phyloP scores from a whole-genome alignment of 495 filamentous ascomycete genomes.

The Daldinia loculata region DNA sequence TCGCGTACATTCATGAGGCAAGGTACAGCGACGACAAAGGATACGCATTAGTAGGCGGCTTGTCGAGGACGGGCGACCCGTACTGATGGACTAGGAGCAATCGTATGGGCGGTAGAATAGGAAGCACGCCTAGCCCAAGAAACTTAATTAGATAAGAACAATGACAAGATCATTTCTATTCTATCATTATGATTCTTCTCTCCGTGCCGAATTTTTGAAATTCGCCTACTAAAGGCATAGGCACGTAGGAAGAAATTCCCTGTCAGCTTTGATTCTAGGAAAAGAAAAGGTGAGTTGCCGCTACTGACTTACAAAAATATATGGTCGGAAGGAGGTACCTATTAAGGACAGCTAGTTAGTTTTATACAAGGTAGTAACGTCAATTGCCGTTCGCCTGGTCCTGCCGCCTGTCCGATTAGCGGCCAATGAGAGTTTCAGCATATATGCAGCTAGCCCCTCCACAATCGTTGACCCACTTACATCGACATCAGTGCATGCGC shows the following conservation, averaged over 20 bases:
- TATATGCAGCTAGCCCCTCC: conserved; percentile 7
- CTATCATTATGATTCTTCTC: conserved; percentile 13
- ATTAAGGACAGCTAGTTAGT: conserved; percentile 29
- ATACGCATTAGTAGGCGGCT: conserved; percentile 13
- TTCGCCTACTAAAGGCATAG: conserved; percentile 9
- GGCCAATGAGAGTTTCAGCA: neutral
- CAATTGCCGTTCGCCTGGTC: conserved; percentile 7
- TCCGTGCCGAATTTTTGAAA: conserved; percentile 7
- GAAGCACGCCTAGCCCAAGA: conserved; percentile 1
- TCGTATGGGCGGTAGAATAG: neutral
- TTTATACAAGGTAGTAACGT: conserved; percentile 1
- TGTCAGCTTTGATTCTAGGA: neutral
- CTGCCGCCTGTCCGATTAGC: conserved; percentile 23
- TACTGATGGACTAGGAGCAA: neutral
- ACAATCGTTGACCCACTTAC: neutral
- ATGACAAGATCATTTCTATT: conserved; percentile 15
- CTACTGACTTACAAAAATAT: neutral
- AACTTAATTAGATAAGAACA: conserved; percentile 2
- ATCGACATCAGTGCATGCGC: neutral
- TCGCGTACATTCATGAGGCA: conserved; percentile 62
- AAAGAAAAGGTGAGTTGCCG: conserved; percentile 1
- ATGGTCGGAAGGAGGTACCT: conserved; percentile 7
- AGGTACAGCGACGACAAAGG: conserved; percentile 28
- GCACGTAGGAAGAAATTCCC: conserved; percentile 16
- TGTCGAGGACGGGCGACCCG: conserved; percentile 1